Percentiles rank a stretch among this genome's conserved stretches.
Conservation (phyloP, 331 rosid genomes). For the Malus hybrid region DNA sequence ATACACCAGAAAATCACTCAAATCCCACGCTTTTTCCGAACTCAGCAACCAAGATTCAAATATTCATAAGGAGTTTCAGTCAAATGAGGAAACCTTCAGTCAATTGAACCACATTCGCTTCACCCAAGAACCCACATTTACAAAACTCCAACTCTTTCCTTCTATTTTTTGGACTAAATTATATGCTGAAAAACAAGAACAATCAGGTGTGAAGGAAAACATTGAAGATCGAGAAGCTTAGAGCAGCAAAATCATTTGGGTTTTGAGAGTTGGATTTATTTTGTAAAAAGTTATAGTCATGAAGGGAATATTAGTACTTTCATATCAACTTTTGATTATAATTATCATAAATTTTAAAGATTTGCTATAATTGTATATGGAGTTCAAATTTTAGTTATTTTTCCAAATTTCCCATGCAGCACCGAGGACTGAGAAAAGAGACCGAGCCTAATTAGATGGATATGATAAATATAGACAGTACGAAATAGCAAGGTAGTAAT, state of each 20-base stretch:
- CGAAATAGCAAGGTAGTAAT: background rate
- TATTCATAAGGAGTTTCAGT: background rate
- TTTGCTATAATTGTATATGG: too few relatives aligned
- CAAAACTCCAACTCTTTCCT: background rate
- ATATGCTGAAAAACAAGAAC: background rate
- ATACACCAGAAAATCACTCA: background rate
- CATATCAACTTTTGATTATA: too few relatives aligned
- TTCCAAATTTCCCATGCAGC: constrained; percentile 26
- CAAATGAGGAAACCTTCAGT: constrained; percentile 15
- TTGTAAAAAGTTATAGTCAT: too few relatives aligned
- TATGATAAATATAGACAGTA: background rate
- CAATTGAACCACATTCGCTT: constrained; percentile 1
- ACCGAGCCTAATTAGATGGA: constrained; percentile 20
- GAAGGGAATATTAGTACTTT: too few relatives aligned
- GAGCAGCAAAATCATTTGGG: background rate
- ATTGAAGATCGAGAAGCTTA: background rate
- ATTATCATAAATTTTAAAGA: too few relatives aligned
- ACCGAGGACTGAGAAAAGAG: constrained; percentile 62
- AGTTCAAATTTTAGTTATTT: too few relatives aligned
- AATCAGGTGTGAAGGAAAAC: background rate
- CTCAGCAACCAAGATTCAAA: constrained; percentile 13
- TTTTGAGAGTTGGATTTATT: background rate
- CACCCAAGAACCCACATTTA: constrained; percentile 11
- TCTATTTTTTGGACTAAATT: background rate
- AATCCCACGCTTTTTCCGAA: constrained; percentile 4